Base-by-base conservation (phyloP, 176 grass and related monocot species). In the Triticum urartu region DNA sequence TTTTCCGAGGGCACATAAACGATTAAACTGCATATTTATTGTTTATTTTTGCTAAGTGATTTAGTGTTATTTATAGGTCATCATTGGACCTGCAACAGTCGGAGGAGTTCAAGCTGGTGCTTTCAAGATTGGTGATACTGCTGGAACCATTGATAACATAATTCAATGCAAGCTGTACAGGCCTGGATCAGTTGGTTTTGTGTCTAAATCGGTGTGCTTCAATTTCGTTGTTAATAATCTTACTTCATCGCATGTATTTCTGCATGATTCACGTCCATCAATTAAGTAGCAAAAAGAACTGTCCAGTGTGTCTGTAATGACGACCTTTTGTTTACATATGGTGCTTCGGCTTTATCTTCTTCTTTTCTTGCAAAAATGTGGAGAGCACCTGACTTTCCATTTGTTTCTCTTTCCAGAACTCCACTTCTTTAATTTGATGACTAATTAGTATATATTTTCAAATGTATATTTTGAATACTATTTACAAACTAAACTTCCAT, bases 111-210 rank as follows among this genome's bases (percentile, higher is more conserved):
- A 96, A 87, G 94, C 97, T 90, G 97, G 97, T 70, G 92, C 94
- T 82, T 99, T 99, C 83, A 99, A 99, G 87, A 99, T 99, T 72
- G 97, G 94, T 75, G 94, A 99, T 91, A 99, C 97, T 80, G 94
- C 97, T 87, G 97, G 97, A 80, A 96, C 97, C 79, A 96, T 99
- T 81, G 97, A 96, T 68, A 99, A 99, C 83, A 99, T 99, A 83
- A 93, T 94, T 89, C 84, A 93, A 24, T 96, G 94, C 97, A 99
- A 99, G 85, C 97, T 99, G 85, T 99, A 99, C 86, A 90, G 97
- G 56, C 97, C 97, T 85, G 97, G 97, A 58, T 94, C 97, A 90
- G 89, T 99, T 73, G 97, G 97, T 82, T 99, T 99, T 81, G 97
- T 99, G 28, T 99, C 97, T 66, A 99, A 99, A 95, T 99, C 97